Base-by-base conservation (phyloP, 2,329 filamentous ascomycete species). In the Colletotrichum sp. region DNA sequence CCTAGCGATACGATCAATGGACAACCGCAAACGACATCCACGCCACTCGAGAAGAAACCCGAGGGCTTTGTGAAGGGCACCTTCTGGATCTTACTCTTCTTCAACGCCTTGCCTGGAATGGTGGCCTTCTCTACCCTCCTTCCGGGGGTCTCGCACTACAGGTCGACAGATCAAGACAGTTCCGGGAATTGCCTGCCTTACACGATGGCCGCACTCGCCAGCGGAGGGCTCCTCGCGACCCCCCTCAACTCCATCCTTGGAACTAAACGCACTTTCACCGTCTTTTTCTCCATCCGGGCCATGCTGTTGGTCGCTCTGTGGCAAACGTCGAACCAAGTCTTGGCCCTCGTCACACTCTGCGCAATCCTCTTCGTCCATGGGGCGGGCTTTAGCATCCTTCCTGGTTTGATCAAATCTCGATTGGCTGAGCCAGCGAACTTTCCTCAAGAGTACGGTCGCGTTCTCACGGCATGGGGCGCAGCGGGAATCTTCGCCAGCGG, bases 401-500 rank as follows among this genome's bases (percentile, higher is more conserved):
- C 59, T 1, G 59, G 59, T 30, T 12, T 62, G 59, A 32, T 62
- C 28, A 34, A 34, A 16, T n/a, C 59, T 16, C 26, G 26, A 4
- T 30, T 62, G 59, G 59, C 1, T n/a, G 13, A 30, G 16, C 26
- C 59, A 30, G 15, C 15, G 0, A n/a, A n/a, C 18, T 62, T 62
- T 21, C 59, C 59, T 18, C 59, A 5, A n/a, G 59, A 62, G 18
- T 62, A 62, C 28, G 59, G 59, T 30, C 59, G 28, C 15, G 28
- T 62, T 62, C 28, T 62, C 59, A 62, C 59, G 28, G 59, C 59
- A n/a, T 62, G 59, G 59, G 59, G 59, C 59, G 59, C 59, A 30
- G 26, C 59, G 28, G 59, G 59, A 62, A 10, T 24, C 1, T 10
- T 62, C 28, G 59, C 59, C 59, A 34, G 28, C 28, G 18, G 16